Base-by-base conservation (phyloP, 1,139 yeast genomes). In the Geotrichum restrictum region DNA sequence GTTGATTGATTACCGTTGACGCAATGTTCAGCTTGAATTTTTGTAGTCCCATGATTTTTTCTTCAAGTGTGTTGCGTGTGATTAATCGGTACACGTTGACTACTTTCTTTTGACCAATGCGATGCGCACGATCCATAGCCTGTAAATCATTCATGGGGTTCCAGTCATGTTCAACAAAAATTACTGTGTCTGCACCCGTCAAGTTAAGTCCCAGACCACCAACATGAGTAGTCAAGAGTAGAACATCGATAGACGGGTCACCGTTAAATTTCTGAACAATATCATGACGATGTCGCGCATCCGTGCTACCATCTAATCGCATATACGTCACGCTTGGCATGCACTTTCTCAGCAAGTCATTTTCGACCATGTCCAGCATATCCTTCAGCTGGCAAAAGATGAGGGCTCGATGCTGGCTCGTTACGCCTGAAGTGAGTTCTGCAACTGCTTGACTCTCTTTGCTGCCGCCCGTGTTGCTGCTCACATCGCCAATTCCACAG, bases 91-190 rank as follows among this genome's bases (percentile, higher is more conserved):
- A 91, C 16, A 94, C 98, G 68, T 89, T 88, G 45, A 94, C 99
- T 37, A 93, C 97, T 67, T 91, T 93, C 74, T 89, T 89, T 71
- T 94, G 99, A 3, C 99, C 99, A 60, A 94, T 81, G 69, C 99
- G 79, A 70, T 94, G 99, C 0, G 98, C 98, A 65, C 99, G 79
- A 68, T 94, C 99, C 99, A 94, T 94, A 0, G 99, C 99, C 69
- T 94, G 99, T 56, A 94, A 75, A 74, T 94, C 99, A 66, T 89
- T 93, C 99, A 94, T 94, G 22, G 99, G 98, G 67, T 94, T 94
- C 99, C 99, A 94, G 69, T 94, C 99, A 66, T 94, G 99, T 66
- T 94, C 99, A 38, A 94, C 95, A 72, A 94, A 94, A 13, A 94
- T 93, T 49, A 94, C 99, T 0, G 98, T 94, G 67, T 94, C 99